phyloP scores from a whole-genome alignment of 2,329 filamentous ascomycete genomes.

The Trichoderma pleuroti region DNA sequence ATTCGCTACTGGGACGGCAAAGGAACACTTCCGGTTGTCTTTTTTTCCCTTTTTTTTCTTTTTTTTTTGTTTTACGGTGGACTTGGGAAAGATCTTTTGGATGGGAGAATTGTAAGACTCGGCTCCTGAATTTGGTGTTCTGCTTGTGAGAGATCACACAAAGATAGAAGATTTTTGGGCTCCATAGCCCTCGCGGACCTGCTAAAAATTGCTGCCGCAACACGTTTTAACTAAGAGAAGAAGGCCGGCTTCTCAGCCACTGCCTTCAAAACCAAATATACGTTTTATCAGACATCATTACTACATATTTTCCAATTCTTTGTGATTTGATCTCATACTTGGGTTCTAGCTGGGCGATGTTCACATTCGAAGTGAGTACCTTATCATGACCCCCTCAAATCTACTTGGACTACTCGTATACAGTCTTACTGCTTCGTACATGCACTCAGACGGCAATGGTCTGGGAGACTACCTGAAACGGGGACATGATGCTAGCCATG shows the following conservation, averaged over 20 bases:
- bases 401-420: not conserved
- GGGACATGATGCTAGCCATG: not conserved
- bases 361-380: not conserved
- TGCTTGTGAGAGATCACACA: constrained; percentile 11
- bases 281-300: constrained; percentile 15
- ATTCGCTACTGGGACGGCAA: not conserved
- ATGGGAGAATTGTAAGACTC: not conserved
- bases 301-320: not conserved
- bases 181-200: constrained; percentile 10
- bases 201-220: constrained; percentile 14
- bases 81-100: not conserved
- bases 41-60: not conserved
- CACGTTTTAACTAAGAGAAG: constrained; percentile 12
- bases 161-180: constrained; percentile 18
- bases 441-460: not conserved
- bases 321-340: not conserved
- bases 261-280: constrained; percentile 17
- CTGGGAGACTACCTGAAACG: not conserved
- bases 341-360: not conserved
- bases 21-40: not conserved
- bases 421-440: not conserved
- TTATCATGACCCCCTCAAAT: not conserved
- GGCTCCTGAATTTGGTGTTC: constrained; percentile 7
- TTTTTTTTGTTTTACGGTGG: constrained; percentile 6
- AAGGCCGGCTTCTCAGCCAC: not conserved